phyloP scores from a whole-genome alignment of 257 asterid genomes.

The Capsicum chinense region DNA sequence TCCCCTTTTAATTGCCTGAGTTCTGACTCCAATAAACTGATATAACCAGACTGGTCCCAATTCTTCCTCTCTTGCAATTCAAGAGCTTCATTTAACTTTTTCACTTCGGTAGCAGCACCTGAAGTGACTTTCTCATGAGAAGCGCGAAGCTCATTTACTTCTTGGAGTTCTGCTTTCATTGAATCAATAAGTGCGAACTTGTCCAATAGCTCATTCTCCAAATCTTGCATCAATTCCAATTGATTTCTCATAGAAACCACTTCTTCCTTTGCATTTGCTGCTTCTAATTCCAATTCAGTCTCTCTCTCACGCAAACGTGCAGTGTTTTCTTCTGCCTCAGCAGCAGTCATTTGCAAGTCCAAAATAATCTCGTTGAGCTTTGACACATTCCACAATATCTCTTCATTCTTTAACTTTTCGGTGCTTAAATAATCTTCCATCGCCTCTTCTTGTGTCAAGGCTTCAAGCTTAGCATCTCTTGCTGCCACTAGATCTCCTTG shows the following conservation, averaged over 20 bases:
- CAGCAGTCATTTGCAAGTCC: slow-evolving; percentile 33
- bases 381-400: slow-evolving; percentile 37
- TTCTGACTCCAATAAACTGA: slow-evolving; percentile 47
- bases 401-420: slow-evolving; percentile 45
- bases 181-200: slow-evolving; percentile 41
- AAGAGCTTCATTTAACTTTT: slow-evolving; percentile 39
- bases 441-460: slow-evolving; percentile 31
- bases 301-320: slow-evolving; percentile 31
- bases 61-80: slow-evolving; percentile 43
- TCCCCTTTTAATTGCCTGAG: slow-evolving; percentile 41
- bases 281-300: slow-evolving; percentile 31
- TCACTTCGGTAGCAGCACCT: slow-evolving; percentile 39
- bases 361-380: slow-evolving; percentile 38
- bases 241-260: slow-evolving; percentile 10
- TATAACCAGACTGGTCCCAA: slow-evolving; percentile 44
- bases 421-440: slow-evolving; percentile 32
- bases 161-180: slow-evolving; percentile 43
- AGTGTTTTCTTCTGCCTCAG: slow-evolving; percentile 33
- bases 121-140: slow-evolving; percentile 40
- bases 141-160: slow-evolving; percentile 39
- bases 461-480: slow-evolving; percentile 42
- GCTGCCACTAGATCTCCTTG: slow-evolving; percentile 38
- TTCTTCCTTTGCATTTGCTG: slow-evolving; percentile 33
- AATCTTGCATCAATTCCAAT: slow-evolving; percentile 38
- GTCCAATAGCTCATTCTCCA: slow-evolving; percentile 46